Percentiles rank a stretch among this genome's conserved stretches.
Evolutionary conservation across 2,329 filamentous ascomycete genomes (phyloP).

Genomic region (Xylaria sp.): DNA sequence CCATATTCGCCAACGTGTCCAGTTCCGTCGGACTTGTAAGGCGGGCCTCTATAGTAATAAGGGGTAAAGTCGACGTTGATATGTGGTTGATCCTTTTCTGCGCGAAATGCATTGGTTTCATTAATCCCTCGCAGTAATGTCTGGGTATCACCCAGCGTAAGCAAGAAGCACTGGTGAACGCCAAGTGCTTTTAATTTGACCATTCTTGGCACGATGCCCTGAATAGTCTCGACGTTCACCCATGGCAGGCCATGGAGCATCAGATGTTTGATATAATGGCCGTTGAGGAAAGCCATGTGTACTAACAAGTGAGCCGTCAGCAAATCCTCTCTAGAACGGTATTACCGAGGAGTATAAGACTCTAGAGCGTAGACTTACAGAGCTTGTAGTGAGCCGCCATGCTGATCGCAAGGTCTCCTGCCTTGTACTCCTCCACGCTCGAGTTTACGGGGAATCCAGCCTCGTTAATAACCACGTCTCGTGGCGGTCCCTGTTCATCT

Average conservation of each 20-base stretch:
- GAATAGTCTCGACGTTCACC: conserved; percentile 31
- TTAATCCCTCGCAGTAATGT: conserved; percentile 30
- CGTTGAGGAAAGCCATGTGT: conserved; percentile 19
- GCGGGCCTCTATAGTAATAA: conserved; percentile 33
- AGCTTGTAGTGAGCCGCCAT: conserved; percentile 19
- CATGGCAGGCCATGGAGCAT: conserved; percentile 36
- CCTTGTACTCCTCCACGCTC: background rate
- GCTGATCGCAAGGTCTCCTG: background rate
- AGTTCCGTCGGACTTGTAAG: conserved; percentile 4
- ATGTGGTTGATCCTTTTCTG: background rate
- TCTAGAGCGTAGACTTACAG: conserved; percentile 3
- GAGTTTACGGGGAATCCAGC: conserved; percentile 16
- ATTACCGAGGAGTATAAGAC: background rate
- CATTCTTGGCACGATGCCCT: conserved; percentile 27
- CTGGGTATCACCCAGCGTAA: conserved; percentile 35
- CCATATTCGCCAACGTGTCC: conserved; percentile 34
- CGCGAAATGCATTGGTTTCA: conserved; percentile 22
- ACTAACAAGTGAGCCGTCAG: conserved; percentile 22
- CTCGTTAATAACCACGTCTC: background rate
- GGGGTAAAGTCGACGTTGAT: conserved; percentile 29
- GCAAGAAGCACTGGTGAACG: conserved; percentile 40
- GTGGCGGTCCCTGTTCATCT: background rate
- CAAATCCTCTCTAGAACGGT: background rate
- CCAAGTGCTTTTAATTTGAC: conserved; percentile 33
- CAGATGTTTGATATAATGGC: conserved; percentile 30